phyloP scores from a whole-genome alignment of 129 eudicot species.

The Gnaphalium uliginosum region DNA sequence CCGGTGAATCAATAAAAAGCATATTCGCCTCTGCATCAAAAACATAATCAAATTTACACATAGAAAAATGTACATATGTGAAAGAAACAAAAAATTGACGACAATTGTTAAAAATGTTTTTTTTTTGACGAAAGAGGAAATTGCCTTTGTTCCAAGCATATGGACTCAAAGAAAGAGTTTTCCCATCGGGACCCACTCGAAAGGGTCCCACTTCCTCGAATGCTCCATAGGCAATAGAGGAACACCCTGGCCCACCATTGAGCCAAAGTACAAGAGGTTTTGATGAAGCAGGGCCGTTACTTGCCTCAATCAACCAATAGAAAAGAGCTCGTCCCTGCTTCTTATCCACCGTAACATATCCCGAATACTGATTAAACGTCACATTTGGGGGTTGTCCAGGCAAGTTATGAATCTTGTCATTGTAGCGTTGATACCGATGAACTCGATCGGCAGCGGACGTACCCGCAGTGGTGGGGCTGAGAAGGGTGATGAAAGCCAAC shows the following conservation, averaged over 20 bases:
- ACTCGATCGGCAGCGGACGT: conserved; percentile 30
- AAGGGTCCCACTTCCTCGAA: conserved; percentile 75
- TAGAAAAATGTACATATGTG: neutral
- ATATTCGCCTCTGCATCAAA: conserved; percentile 61
- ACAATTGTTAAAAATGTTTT: too few species aligned
- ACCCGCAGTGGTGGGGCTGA: conserved; percentile 32
- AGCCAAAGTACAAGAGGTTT: conserved; percentile 78
- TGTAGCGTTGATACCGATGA: conserved; percentile 35
- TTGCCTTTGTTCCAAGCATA: conserved; percentile 71
- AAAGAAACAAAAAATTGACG: neutral
- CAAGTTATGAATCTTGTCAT: conserved; percentile 48
- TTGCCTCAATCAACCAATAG: conserved; percentile 60
- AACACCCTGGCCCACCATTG: conserved; percentile 80
- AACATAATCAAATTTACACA: neutral
- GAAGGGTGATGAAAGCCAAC: conserved; percentile 29
- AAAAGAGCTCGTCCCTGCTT: conserved; percentile 56
- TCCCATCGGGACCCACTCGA: conserved; percentile 56
- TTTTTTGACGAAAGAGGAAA: neutral
- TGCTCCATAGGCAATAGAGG: conserved; percentile 68
- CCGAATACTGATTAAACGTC: conserved; percentile 55
- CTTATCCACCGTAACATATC: conserved; percentile 58
- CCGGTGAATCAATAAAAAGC: conserved; percentile 77
- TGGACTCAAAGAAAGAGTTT: conserved; percentile 56
- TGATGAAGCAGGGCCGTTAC: conserved; percentile 37
- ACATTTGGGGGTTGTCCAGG: conserved; percentile 65